Evolutionary conservation across 805 yeast species (phyloP), one percentile per base, ranked within the genome.

Genomic region (Candida hungchunana): DNA sequence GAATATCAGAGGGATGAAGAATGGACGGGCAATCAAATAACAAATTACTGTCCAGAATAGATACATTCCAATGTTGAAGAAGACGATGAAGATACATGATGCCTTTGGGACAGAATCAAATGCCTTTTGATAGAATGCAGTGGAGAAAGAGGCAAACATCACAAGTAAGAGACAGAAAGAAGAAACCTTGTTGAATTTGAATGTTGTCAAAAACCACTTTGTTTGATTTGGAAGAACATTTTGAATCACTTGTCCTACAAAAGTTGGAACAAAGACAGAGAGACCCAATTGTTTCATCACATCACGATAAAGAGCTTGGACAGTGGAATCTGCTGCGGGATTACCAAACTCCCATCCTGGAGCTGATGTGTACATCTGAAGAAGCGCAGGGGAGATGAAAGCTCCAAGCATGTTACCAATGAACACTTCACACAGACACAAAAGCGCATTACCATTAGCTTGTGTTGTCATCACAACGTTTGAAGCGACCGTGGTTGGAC

Each of bases 401-500:
- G 93, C 93, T 3, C 96, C 96, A 28, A 86, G 52, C 31, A 87
- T 53, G 53, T 88, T 88, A 2, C 96, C 96, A 22, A 87, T 70
- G 40, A 87, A 77, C 8, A 88, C 96, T 56, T 86, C 95, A 56
- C 93, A 80, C 6, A 86, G 64, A 14, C 95, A 80, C 35, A 87
- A 61, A 13, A 82, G 61, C 46, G 77, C 89, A 58, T 87, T 85
- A 7, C 96, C 96, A 46, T 81, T 78, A 0, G 96, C 95, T 40
- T 73, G 73, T 35, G 78, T 71, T 6, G 96, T 88, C 96, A 88
- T 88, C 19, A 88, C 89, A 19, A 88, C 96, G 55, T 88, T 88
- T 2, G 96, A 86, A 0, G 89, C 77, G 14, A 88, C 95, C 0
- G 96, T 88, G 7, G 96, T 88, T 19, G 96, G 96, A 57, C 94